Percentiles rank a stretch among this genome's conserved stretches.
These are phyloP conservation scores for Hypoxylon sp. DNA, from an alignment of 2,329 filamentous ascomycete species.

Conservation along the genomic window DNA sequence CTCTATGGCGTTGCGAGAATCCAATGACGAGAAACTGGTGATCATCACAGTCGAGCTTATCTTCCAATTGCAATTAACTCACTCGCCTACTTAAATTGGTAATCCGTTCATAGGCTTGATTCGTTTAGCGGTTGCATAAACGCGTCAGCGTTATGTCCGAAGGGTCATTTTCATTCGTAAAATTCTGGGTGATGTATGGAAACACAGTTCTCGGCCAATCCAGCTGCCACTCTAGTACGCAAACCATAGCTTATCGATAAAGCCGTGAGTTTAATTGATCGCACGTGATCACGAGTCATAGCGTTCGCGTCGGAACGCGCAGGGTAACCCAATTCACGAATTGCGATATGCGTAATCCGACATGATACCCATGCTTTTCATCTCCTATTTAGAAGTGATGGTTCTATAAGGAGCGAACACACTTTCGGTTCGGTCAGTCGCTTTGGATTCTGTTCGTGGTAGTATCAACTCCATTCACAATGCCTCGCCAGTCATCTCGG, in stretches of 20 bases:
- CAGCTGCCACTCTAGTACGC: too few relatives aligned
- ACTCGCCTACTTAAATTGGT: not conserved
- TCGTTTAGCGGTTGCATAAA: conserved; percentile 14
- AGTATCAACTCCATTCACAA: conserved; percentile 24
- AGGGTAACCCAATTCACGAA: conserved; percentile 7
- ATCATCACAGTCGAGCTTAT: conserved; percentile 13
- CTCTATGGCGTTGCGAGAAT: conserved; percentile 22
- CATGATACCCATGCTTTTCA: not conserved
- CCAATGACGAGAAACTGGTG: conserved; percentile 18
- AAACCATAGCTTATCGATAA: conserved; percentile 19
- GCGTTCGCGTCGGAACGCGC: conserved; percentile 41
- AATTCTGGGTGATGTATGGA: not conserved
- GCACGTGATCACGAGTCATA: conserved; percentile 41
- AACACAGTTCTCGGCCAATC: not conserved
- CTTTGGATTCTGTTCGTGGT: conserved; percentile 1
- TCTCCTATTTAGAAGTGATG: not conserved
- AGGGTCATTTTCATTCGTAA: not conserved
- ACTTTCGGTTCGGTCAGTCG: not conserved
- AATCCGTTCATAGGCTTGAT: conserved; percentile 9
- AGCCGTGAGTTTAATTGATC: conserved; percentile 27
- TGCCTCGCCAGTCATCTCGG: conserved; percentile 44
- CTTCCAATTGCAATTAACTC: conserved; percentile 4
- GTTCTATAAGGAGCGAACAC: conserved; percentile 1
- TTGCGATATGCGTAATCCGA: conserved; percentile 4
- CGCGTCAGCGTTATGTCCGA: conserved; percentile 1